Evolutionary conservation across 768 basidiomycete species (phyloP).

Genomic region (Mycena vitilis): DNA sequence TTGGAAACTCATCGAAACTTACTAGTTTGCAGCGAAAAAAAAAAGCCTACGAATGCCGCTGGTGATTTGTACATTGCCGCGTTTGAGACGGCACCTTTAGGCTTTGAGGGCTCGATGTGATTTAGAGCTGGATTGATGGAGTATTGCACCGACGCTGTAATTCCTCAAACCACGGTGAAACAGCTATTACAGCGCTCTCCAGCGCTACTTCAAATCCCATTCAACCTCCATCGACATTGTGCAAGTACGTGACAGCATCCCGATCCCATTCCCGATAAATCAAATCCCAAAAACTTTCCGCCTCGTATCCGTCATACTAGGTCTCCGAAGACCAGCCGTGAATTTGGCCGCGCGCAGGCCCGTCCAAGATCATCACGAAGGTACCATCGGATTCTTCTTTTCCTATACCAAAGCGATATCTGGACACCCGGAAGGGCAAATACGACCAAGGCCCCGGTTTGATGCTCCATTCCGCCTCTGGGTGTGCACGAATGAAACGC

Average conservation of each 20-base stretch:
- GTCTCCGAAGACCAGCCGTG: conserved; percentile 9
- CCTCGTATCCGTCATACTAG: conserved; percentile 29
- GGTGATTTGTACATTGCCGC: too few species aligned
- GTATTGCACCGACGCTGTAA: too few species aligned
- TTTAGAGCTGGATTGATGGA: too few species aligned
- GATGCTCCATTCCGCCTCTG: background rate
- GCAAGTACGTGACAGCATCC: background rate
- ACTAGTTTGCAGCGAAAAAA: too few species aligned
- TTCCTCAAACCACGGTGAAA: too few species aligned
- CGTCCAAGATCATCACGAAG: conserved; percentile 25
- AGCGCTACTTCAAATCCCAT: background rate
- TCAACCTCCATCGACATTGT: conserved; percentile 25
- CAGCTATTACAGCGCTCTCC: too few species aligned
- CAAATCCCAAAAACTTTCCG: conserved; percentile 9
- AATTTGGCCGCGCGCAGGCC: conserved; percentile 23
- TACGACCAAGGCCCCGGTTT: background rate
- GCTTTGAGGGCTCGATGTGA: too few species aligned
- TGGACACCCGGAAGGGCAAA: conserved; percentile 1
- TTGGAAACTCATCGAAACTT: too few species aligned
- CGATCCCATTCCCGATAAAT: conserved; percentile 2
- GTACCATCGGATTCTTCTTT: conserved; percentile 4
- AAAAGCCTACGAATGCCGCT: too few species aligned
- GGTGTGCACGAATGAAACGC: conserved; percentile 16
- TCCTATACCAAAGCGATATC: conserved; percentile 6
- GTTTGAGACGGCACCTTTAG: too few species aligned